Base-by-base conservation (phyloP, 2,329 filamentous ascomycete genomes). In the Juglanconis oblonga region DNA sequence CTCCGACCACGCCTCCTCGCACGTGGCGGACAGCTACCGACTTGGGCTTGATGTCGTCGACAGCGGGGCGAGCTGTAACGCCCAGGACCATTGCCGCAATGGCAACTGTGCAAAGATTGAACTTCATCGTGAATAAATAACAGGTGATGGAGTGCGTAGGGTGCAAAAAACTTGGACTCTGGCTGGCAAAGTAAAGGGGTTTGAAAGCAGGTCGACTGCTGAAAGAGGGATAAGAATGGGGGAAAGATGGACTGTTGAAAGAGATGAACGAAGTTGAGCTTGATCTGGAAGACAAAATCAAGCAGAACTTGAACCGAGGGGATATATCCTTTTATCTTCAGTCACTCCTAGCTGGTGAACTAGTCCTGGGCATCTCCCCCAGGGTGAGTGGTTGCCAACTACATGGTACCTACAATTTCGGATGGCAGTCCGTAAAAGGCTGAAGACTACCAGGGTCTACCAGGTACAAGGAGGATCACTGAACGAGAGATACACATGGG, bases 161-260 rank as follows among this genome's bases (percentile, higher is more conserved):
- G 36, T 31, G 32, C 14, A 32, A 54, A 10, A 17, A 45, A 17
- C 17, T 11, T 29, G 5, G 35, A 45, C 42, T 35, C 3, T 49
- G 33, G 48, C 51, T 32, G 44, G 57, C 44, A 50, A 40, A 51
- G 45, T 32, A 50, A 47, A 55, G 35, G 47, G 48, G 17, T 52
- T 50, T 33, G 51, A 36, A 42, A 14, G 57, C 51, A 59, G 45
- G 38, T 59, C 57, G 54, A 59, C 57, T 55, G 51, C 51, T 51
- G 3, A 44, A 50, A 50, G 49, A 59, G 51, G n/a, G 55, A 42
- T 45, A 55, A 55, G 44, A 51, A 55, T 44, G 45, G 29, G 51
- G n/a, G 24, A 55, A 55, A 42, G 35, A 32, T 44, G 51, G 44
- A 24, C 7, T 38, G 51, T 59, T 55, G 51, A 17, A 50, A 14